Evolutionary conservation across 2,329 filamentous ascomycete genomes (phyloP).

Genomic region (Lachnellula hyalina): DNA sequence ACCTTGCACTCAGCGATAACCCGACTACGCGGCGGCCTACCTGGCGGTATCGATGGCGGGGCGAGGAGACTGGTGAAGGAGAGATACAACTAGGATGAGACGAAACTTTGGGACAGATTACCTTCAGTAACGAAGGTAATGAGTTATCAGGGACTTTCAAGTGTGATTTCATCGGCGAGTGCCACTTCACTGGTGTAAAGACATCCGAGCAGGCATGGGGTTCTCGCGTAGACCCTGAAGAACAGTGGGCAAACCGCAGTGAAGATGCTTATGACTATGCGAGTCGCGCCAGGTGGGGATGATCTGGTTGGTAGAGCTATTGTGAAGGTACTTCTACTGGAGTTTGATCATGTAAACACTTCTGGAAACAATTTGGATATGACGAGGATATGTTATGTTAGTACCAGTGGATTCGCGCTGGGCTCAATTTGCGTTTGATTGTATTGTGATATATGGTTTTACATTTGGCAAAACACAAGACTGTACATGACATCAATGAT

Average conservation of each 20-base stretch:
- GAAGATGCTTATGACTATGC: constrained; percentile 12
- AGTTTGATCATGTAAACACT: not conserved
- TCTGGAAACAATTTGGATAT: too few relatives aligned
- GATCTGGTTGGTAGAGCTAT: not conserved
- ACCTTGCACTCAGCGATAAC: constrained; percentile 10
- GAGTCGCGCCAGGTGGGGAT: constrained; percentile 5
- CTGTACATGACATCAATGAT: too few relatives aligned
- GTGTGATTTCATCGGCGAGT: constrained; percentile 3
- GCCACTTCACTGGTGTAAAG: constrained; percentile 16
- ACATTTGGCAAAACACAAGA: too few relatives aligned
- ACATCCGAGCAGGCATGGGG: not conserved
- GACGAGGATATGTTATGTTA: too few relatives aligned
- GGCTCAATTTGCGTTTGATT: too few relatives aligned
- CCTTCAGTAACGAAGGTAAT: constrained; percentile 14
- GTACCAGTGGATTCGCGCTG: too few relatives aligned
- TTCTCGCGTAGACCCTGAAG: constrained; percentile 9
- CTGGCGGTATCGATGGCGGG: constrained; percentile 19
- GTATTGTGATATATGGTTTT: too few relatives aligned
- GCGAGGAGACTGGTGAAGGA: constrained; percentile 18
- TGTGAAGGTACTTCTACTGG: too few relatives aligned
- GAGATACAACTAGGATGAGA: constrained; percentile 15
- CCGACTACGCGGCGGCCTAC: constrained; percentile 14
- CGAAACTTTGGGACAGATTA: constrained; percentile 4
- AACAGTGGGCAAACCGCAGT: constrained; percentile 10
- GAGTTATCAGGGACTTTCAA: constrained; percentile 13